Conservation (phyloP, 805 yeast genomes). For the Saccharomyces jurei region DNA sequence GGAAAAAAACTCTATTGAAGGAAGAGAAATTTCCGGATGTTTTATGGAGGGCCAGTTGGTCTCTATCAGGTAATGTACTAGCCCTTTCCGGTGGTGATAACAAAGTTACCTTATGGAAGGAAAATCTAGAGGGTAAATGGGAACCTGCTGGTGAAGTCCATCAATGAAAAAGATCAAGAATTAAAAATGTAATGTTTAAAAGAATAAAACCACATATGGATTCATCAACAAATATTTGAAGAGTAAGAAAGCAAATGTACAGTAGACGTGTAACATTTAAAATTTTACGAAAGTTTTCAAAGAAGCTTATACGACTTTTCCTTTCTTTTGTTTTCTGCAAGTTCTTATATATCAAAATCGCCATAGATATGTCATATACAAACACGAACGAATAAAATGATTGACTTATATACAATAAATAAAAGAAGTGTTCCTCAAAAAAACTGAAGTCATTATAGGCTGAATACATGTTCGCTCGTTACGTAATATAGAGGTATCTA, state of each 20-base stretch:
- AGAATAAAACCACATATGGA: background rate
- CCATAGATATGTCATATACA: background rate
- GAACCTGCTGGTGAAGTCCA: slow-evolving; percentile 95
- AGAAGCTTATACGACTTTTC: background rate
- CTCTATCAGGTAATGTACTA: slow-evolving; percentile 86
- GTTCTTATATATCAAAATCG: background rate
- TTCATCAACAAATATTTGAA: background rate
- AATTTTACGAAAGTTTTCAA: background rate
- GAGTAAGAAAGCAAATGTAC: background rate
- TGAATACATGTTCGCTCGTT: background rate
- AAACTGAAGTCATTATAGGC: background rate
- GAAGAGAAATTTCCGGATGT: slow-evolving; percentile 89
- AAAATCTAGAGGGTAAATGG: slow-evolving; percentile 87
- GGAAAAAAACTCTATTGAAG: slow-evolving; percentile 75
- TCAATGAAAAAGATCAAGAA: slow-evolving; percentile 38
- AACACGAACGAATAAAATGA: background rate
- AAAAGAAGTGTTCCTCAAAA: background rate
- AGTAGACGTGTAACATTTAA: background rate
- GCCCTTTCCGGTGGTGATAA: slow-evolving; percentile 97
- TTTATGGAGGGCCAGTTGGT: slow-evolving; percentile 98
- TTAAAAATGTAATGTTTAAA: background rate
- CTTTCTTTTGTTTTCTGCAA: background rate
- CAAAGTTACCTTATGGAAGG: slow-evolving; percentile 94
- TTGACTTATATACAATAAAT: background rate
- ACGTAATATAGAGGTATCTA: slow-evolving; percentile 1